phyloP scores from a whole-genome alignment of 2,329 filamentous ascomycete genomes.

The Botrytis fabae region DNA sequence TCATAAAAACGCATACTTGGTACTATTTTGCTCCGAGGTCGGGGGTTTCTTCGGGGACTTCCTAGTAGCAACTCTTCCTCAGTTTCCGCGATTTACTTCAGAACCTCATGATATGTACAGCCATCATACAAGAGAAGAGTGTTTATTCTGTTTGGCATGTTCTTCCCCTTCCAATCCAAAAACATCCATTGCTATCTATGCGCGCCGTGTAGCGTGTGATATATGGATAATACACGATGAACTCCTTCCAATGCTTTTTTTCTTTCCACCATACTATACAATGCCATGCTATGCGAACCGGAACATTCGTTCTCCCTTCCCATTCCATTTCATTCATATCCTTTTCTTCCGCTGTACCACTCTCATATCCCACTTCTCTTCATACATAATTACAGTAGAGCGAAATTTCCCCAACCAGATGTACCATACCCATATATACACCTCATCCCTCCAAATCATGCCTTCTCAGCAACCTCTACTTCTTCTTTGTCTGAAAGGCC shows the following conservation, averaged over 20 bases:
- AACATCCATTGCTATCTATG: not conserved
- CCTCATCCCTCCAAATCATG: not conserved
- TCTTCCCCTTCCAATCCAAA: not conserved
- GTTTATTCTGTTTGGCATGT: constrained; percentile 2
- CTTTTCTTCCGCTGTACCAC: not conserved
- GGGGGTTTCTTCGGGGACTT: not conserved
- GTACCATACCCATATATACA: constrained; percentile 1
- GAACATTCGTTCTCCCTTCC: not conserved
- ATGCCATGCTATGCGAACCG: not conserved
- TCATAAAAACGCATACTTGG: not conserved
- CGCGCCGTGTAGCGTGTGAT: not conserved
- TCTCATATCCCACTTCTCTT: not conserved
- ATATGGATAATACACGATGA: not conserved
- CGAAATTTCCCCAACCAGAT: not conserved
- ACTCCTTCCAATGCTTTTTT: constrained; percentile 18
- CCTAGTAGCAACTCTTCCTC: not conserved
- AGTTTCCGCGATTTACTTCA: not conserved
- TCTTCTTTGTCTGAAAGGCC: constrained; percentile 5
- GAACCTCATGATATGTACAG: not conserved
- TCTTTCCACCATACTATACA: not conserved
- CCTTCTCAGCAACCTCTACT: not conserved
- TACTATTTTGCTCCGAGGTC: constrained; percentile 10
- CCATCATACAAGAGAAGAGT: constrained; percentile 9
- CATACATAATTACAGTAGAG: not conserved
- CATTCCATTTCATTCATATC: not conserved